Base-by-base conservation (phyloP, 2,329 filamentous ascomycete genomes). In the Pseudofabraea citricarpa region DNA sequence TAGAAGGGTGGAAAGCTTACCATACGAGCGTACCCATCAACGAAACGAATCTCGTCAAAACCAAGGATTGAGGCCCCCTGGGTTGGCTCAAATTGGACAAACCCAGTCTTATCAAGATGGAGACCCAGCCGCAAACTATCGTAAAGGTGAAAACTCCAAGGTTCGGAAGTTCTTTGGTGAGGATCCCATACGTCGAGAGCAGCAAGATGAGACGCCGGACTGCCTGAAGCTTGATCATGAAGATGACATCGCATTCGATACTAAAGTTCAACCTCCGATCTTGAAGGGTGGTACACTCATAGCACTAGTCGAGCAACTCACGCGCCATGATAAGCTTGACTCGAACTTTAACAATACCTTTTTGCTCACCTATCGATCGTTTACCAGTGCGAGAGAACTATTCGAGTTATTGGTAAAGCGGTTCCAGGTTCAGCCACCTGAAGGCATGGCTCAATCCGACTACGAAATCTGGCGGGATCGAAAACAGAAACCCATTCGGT, bases 331-430 rank as follows among this genome's bases (percentile, higher is more conserved):
- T 67, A 93, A 94, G 59, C 77, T 95, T 12, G 93, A 97, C 60
- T 89, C 90, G 3, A 91, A 79, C 50, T 97, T 97, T 69, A 97
- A 97, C 70, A 94, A 91, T 58, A 98, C 93, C 1, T 98, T 98
- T 73, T 80, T 98, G 13, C 78, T 98, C 27, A 98, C 93, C 1
- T 98, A 98, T 64, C 80, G 87, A 49, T 98, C 93, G 0, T 98
- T 98, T 60, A 97, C 93, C 0, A 82, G 83, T 3, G 93, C 91
- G 0, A 75, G 85, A 5, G 93, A 97, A 64, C 73, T 98, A 0
- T 97, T 97, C 58, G 90, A 96, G 64, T 77, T 95, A 61, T 72
- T 98, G 6, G 90, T 96, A 8, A 87, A 90, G 63, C 79, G 93
- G 41, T 98, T 96, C 69, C 87, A 83, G 51, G 87, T 95, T 40